Base-by-base conservation (phyloP, 768 basidiomycete species). In the Cyclocybe cylindracea region DNA sequence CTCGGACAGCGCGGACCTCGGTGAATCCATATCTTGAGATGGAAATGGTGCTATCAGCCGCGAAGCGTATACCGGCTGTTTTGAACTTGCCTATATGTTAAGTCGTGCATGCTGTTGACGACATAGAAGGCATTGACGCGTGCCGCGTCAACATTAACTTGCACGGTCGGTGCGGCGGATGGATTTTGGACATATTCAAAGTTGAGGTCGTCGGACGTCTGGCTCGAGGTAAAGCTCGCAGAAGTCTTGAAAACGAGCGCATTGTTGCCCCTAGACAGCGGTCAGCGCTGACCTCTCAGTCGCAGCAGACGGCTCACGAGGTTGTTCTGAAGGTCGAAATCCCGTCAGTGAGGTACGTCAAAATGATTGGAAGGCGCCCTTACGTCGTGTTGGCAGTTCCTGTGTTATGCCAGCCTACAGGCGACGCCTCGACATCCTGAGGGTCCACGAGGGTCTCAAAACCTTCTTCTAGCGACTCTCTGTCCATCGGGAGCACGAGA, bases 51-150 rank as follows among this genome's bases (percentile, higher is more conserved):
- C 82, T 10, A 8, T 43, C 19, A 40, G 47, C 39, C 9, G 10
- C 7, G 5, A 36, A 35, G 41, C 2, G 0, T 18, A 18, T 36
- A 13, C 10, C 5, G n/a, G 34, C 18, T 5, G 2, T 1, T 14
- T 78, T 78, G 62, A 81, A 82, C 10, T 78, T 79, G 56, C 45
- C 48, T 46, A 41, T 62, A 65, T 1, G 63, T 51, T 38, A 62
- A 52, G 51, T 86, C 84, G 63, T 86, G 84, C 46, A 83, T 72
- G 50, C 72, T 76, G 68, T 87, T 88, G 60, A 74, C 73, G 32
- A 84, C 68, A 65, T 84, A 87, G 66, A 85, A 87, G 2, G 73
- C 74, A 54, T 80, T 80, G 2, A 78, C 78, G 32, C 77, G 70
- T 3, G 83, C 82, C 24, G 84, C 78, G 46, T 80, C 72, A 19